Conservation (phyloP, 2,329 filamentous ascomycete genomes). For the Hawksworthiomyces lignivorus region DNA sequence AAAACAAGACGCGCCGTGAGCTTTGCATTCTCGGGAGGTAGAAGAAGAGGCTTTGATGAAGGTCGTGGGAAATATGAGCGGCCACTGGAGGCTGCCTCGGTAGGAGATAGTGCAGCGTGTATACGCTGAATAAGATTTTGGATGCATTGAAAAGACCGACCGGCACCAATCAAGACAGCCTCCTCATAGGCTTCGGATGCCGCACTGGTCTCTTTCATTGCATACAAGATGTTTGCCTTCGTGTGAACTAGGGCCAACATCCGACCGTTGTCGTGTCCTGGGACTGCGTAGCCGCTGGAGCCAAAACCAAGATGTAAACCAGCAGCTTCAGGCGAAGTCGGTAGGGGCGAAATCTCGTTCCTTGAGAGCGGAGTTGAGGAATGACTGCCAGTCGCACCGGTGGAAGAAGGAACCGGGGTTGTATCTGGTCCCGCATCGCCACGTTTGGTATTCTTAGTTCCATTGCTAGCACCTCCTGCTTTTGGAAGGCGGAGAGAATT, state of each 20-base stretch:
- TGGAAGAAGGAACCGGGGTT: background rate
- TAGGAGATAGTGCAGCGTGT: constrained; percentile 57
- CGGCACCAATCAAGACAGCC: constrained; percentile 81
- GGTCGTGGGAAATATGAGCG: constrained; percentile 10
- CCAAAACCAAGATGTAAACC: constrained; percentile 49
- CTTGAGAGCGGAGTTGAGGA: background rate
- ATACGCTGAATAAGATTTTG: constrained; percentile 73
- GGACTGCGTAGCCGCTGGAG: constrained; percentile 76
- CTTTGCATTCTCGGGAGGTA: constrained; percentile 77
- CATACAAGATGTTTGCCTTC: constrained; percentile 97
- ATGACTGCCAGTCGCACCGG: background rate
- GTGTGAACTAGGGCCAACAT: constrained; percentile 92
- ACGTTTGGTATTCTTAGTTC: background rate
- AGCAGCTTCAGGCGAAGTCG: background rate
- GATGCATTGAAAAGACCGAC: constrained; percentile 61
- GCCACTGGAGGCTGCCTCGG: constrained; percentile 19
- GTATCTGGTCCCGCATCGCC: background rate
- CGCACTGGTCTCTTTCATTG: constrained; percentile 69
- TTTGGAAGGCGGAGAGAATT: constrained; percentile 49
- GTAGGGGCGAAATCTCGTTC: background rate
- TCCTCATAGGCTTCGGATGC: constrained; percentile 92
- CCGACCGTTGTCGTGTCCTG: constrained; percentile 81
- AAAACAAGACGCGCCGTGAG: constrained; percentile 81
- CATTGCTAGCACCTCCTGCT: constrained; percentile 1
- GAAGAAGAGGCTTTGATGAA: constrained; percentile 58